Conservation (phyloP, 768 basidiomycete species). For the Trametes maxima region DNA sequence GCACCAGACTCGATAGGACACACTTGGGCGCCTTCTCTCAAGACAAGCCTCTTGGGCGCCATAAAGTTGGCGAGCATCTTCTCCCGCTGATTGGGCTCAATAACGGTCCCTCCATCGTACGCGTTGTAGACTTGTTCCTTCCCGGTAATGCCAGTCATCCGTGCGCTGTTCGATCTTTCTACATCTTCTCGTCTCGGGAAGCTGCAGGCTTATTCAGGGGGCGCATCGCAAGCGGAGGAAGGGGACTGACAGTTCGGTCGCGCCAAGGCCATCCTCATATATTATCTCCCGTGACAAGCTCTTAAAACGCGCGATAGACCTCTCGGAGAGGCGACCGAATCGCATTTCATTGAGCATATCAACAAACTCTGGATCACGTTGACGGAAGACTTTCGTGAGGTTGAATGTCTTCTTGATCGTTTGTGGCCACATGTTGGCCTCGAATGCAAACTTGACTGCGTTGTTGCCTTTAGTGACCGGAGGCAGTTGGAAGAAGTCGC, state of each 20-base stretch:
- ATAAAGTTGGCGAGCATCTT: conserved; percentile 91
- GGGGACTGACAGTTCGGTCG: conserved; percentile 82
- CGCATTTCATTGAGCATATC: conserved; percentile 99
- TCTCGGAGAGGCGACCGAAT: conserved; percentile 68
- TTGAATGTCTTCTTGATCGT: conserved; percentile 84
- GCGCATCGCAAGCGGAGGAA: neutral
- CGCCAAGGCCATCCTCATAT: conserved; percentile 80
- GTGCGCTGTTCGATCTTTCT: conserved; percentile 73
- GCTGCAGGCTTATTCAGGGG: conserved; percentile 42
- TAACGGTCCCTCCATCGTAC: conserved; percentile 62
- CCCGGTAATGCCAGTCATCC: conserved; percentile 63
- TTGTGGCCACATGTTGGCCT: conserved; percentile 76
- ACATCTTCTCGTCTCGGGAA: conserved; percentile 94
- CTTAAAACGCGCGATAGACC: conserved; percentile 73
- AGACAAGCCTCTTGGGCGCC: conserved; percentile 68
- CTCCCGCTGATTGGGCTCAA: conserved; percentile 57
- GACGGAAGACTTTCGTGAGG: conserved; percentile 93
- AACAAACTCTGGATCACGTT: conserved; percentile 80
- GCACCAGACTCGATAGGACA: neutral
- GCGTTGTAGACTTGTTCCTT: conserved; percentile 57
- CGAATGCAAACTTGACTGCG: conserved; percentile 87
- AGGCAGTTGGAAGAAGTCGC: conserved; percentile 98
- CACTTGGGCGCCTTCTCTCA: conserved; percentile 71
- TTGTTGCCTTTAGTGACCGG: conserved; percentile 71
- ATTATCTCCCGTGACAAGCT: conserved; percentile 66